These are phyloP conservation scores for Macrolepiota albuminosa DNA, from an alignment of 768 basidiomycete species.

Conservation along the genomic window DNA sequence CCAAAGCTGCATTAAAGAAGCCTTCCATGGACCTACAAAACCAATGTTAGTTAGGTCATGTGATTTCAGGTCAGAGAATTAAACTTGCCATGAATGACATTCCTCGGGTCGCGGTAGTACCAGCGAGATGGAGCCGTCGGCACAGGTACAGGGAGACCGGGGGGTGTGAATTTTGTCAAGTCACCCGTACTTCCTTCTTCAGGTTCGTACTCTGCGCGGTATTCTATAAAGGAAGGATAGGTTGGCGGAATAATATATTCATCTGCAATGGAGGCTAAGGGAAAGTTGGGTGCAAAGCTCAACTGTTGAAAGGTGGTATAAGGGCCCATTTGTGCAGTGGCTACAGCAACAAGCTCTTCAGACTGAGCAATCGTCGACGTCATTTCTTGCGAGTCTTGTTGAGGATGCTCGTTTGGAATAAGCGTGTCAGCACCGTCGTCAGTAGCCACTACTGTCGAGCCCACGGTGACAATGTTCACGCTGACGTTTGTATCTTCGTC, in stretches of 20 bases:
- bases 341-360: constrained; percentile 66
- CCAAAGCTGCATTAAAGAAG: constrained; percentile 87
- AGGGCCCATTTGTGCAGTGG: constrained; percentile 69
- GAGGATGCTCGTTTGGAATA: constrained; percentile 38
- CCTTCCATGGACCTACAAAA: constrained; percentile 74
- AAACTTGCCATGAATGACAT: constrained; percentile 66
- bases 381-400: constrained; percentile 27
- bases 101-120: constrained; percentile 84
- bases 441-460: constrained; percentile 27
- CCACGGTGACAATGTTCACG: constrained; percentile 53
- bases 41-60: not conserved
- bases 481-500: constrained; percentile 57
- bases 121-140: constrained; percentile 67
- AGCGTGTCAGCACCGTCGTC: constrained; percentile 32
- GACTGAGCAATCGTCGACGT: constrained; percentile 38
- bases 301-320: constrained; percentile 94
- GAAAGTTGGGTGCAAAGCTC: constrained; percentile 79
- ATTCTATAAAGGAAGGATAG: constrained; percentile 73
- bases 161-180: constrained; percentile 68
- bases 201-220: constrained; percentile 60
- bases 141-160: constrained; percentile 71
- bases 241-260: constrained; percentile 91
- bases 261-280: constrained; percentile 83
- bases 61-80: not conserved
- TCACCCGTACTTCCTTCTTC: constrained; percentile 43